Evolutionary conservation across 257 asterid species (phyloP).

Genomic region (Vinca minor): DNA sequence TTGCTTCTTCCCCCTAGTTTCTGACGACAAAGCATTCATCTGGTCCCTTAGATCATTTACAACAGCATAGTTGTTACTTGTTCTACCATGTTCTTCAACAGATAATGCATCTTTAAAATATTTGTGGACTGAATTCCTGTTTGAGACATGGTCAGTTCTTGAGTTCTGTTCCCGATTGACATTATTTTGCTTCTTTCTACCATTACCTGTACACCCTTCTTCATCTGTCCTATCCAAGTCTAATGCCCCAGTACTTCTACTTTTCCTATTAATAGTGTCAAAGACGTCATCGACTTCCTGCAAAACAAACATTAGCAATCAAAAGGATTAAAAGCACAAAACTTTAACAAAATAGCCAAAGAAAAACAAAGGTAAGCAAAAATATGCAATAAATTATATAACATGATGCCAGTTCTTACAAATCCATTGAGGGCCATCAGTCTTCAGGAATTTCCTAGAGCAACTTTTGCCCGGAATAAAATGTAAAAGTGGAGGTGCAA

Average conservation of each 20-base stretch:
- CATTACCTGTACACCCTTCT: conserved; percentile 19
- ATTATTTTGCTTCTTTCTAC: conserved; percentile 21
- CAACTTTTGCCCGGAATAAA: conserved; percentile 54
- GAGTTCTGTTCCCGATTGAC: conserved; percentile 25
- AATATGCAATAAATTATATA: conserved; percentile 22
- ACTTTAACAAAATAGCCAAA: conserved; percentile 14
- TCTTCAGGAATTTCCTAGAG: conserved; percentile 60
- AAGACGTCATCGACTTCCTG: conserved; percentile 38
- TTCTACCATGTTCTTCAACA: conserved; percentile 22
- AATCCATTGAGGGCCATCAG: conserved; percentile 70
- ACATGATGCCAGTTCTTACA: conserved; percentile 60
- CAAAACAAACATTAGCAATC: conserved; percentile 12
- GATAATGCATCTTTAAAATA: conserved; percentile 18
- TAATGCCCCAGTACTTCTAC: conserved; percentile 17
- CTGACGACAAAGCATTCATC: conserved; percentile 29
- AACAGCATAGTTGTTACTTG: conserved; percentile 20
- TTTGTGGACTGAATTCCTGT: conserved; percentile 29
- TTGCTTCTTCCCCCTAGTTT: conserved; percentile 25
- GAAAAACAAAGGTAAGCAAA: conserved; percentile 18
- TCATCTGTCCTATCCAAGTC: conserved; percentile 27
- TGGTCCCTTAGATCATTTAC: conserved; percentile 26
- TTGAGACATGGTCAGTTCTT: conserved; percentile 23
- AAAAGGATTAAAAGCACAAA: conserved; percentile 12
- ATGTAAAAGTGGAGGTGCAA: conserved; percentile 31
- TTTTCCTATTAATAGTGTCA: conserved; percentile 13